These are phyloP conservation scores for Fusarium sp. DNA, from an alignment of 2,329 filamentous ascomycete genomes.

Conservation along the genomic window DNA sequence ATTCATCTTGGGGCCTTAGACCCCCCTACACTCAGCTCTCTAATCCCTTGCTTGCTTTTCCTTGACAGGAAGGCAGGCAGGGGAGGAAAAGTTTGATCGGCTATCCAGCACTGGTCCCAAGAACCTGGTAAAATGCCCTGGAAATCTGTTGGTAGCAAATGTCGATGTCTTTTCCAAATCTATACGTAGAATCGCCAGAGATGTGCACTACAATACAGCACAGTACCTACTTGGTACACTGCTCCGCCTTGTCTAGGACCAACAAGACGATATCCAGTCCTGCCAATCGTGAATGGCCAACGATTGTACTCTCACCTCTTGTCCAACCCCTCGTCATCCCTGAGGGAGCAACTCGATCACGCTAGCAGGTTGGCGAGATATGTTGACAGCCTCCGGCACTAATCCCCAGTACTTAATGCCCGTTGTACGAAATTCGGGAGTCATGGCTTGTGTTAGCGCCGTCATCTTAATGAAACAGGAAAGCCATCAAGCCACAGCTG, in stretches of 20 bases:
- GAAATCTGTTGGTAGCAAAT: background rate
- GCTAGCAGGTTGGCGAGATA: conserved; percentile 20
- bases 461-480: conserved; percentile 16
- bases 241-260: background rate
- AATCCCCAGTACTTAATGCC: conserved; percentile 14
- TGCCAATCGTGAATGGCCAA: background rate
- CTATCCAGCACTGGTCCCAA: conserved; percentile 19
- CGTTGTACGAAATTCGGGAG: conserved; percentile 27
- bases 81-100: background rate
- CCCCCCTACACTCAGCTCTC: conserved; percentile 30
- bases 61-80: conserved; percentile 22
- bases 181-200: background rate
- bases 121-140: conserved; percentile 21
- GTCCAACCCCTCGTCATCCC: conserved; percentile 28
- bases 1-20: background rate
- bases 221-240: background rate
- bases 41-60: conserved; percentile 9
- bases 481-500: conserved; percentile 21
- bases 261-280: background rate
- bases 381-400: conserved; percentile 33
- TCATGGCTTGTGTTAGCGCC: conserved; percentile 32
- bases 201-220: background rate
- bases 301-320: conserved; percentile 4
- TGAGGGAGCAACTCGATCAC: conserved; percentile 16
- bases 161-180: background rate